Conservation (phyloP, 306 rosid genomes). For the Arachis stenosperma region DNA sequence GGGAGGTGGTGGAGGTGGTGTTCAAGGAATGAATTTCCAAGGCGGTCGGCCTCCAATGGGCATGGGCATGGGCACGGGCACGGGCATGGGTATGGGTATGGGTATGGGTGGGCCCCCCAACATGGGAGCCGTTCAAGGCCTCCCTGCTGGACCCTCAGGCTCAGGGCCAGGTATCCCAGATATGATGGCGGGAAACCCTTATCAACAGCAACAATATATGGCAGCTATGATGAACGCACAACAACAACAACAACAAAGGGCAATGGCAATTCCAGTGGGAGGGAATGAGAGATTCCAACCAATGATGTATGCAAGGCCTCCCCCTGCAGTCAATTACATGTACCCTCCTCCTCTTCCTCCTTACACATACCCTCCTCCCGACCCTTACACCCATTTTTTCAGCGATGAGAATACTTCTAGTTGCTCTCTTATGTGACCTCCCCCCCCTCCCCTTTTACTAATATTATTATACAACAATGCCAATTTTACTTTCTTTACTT, state of each 20-base stretch:
- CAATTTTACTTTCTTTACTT: too few relatives aligned
- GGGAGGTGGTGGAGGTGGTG: slow-evolving; percentile 22
- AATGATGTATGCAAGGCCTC: slow-evolving; percentile 80
- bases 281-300: slow-evolving; percentile 80
- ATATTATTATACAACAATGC: slow-evolving; percentile 6
- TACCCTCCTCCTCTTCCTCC: slow-evolving; percentile 45
- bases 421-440: slow-evolving; percentile 80
- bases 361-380: slow-evolving; percentile 53
- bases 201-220: slow-evolving; percentile 61
- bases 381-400: slow-evolving; percentile 67
- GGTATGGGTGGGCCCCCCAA: slow-evolving; percentile 47
- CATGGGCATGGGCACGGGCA: slow-evolving; percentile 32
- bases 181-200: slow-evolving; percentile 57
- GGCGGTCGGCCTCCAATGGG: slow-evolving; percentile 52
- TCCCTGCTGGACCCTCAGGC: slow-evolving; percentile 54
- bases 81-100: too few relatives aligned
- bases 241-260: slow-evolving; percentile 53
- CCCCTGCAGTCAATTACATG: slow-evolving; percentile 61
- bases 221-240: slow-evolving; percentile 59
- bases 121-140: slow-evolving; percentile 72
- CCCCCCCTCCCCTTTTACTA: neutral
- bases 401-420: slow-evolving; percentile 88
- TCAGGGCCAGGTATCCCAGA: slow-evolving; percentile 36
- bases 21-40: slow-evolving; percentile 47
- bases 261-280: slow-evolving; percentile 71